A percentile compares a stretch with the other conserved stretches of the same genome.
Conservation (phyloP, 805 yeast genomes). For the Teunomyces funiuensis region DNA sequence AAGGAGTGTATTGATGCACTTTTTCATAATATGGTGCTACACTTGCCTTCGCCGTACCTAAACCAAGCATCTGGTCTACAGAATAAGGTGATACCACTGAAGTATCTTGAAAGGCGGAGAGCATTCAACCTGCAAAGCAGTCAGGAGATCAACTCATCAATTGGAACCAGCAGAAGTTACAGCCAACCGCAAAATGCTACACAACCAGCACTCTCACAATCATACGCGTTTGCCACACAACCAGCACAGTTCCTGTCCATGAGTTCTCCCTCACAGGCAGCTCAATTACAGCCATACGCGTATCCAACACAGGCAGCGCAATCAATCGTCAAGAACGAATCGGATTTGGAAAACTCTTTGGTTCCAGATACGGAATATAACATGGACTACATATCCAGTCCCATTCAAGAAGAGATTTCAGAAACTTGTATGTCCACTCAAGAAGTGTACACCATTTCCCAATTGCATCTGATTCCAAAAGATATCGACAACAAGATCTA, state of each 20-base stretch:
- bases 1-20: background rate
- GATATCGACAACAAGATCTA: constrained; percentile 13
- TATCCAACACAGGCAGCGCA: constrained; percentile 6
- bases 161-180: background rate
- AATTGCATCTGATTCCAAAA: background rate
- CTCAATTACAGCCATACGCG: background rate
- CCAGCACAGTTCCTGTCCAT: background rate
- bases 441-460: constrained; percentile 3
- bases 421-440: background rate
- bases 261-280: background rate
- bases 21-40: background rate
- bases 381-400: constrained; percentile 1
- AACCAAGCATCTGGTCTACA: background rate
- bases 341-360: constrained; percentile 1
- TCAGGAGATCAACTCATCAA: background rate
- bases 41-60: constrained; percentile 6
- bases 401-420: constrained; percentile 1
- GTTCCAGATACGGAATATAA: constrained; percentile 2
- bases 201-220: background rate
- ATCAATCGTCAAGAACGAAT: background rate
- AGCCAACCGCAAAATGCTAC: constrained; percentile 2
- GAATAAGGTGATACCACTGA: background rate
- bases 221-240: background rate
- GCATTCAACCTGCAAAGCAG: background rate
- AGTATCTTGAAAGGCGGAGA: constrained; percentile 1